Base-by-base conservation (phyloP, 306 rosid genomes). In the Vigna radiata region DNA sequence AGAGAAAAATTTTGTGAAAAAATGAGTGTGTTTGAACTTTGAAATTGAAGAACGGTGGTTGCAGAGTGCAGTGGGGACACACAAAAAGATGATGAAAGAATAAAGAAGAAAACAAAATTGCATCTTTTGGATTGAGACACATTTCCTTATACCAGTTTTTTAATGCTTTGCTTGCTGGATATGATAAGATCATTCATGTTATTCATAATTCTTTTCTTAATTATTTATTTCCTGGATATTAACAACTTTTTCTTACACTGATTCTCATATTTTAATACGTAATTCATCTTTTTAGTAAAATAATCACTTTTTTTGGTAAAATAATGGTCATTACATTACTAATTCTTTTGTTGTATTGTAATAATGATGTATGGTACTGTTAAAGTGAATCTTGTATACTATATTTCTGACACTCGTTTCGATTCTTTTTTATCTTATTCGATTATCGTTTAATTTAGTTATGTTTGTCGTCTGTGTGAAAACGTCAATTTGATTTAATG, bases 391-490 rank as follows among this genome's bases (percentile, higher is more conserved):
- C 44, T 61, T 61, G 44, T 16, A 17, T 67, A 12, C 77, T 50
- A 78, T 54, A 70, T 47, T 59, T 78, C 82, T 70, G 82, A 59
- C 64, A 47, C 16, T 47, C 68, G 31, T 59, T 25, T 25, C 5
- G 55, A 13, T 31, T 46, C 1, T 8, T 46, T 47, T 70, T 58
- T 33, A 46, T 27, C 61, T 53, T 68, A 31, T 58, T 69, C 75
- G 4, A 21, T 3, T 18, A 5, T 23, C 5, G 11, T 47, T 68
- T 68, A 13, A 70, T 78, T 3, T 69, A 4, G 18, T 59, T 53
- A 6, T 54, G 56, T 19, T 66, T 66, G 67, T 41, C 56, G 31
- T 68, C 25, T 49, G 41, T 64, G n/a, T 4, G 17, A 75, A 33
- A 33, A 44, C 33, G 53, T 16, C 27, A 48, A 37, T 53, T 64